phyloP scores from a whole-genome alignment of 768 basidiomycete genomes.

The Fistulinella prunicolor region DNA sequence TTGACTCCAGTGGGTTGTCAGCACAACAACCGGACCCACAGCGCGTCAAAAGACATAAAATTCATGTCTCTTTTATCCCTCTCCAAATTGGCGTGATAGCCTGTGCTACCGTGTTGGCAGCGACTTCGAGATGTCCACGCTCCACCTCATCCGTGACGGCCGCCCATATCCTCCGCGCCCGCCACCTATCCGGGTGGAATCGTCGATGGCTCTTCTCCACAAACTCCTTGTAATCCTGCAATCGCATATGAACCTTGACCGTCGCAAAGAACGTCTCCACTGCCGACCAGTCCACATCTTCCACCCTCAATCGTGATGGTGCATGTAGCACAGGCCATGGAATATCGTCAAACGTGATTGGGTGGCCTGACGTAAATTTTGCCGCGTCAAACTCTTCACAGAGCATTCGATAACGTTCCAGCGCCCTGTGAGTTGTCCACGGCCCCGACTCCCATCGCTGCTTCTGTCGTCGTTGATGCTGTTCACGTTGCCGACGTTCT shows the following conservation, averaged over 20 bases:
- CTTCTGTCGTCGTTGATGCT: constrained; percentile 45
- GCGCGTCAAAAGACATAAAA: background rate
- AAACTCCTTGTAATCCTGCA: constrained; percentile 60
- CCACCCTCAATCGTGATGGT: constrained; percentile 50
- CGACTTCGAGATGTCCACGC: constrained; percentile 62
- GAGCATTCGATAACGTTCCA: constrained; percentile 64
- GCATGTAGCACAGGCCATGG: constrained; percentile 74
- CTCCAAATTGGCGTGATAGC: constrained; percentile 70
- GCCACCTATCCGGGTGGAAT: constrained; percentile 83
- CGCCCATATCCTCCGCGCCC: constrained; percentile 58
- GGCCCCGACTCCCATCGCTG: constrained; percentile 54
- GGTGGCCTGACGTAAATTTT: constrained; percentile 50
- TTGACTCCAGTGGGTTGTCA: too few relatives aligned
- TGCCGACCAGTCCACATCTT: constrained; percentile 67
- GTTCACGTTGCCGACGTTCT: constrained; percentile 38
- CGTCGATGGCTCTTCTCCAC: constrained; percentile 69
- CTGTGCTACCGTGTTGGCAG: constrained; percentile 70
- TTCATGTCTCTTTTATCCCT: constrained; percentile 34
- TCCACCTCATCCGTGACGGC: constrained; percentile 57
- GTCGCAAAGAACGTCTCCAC: constrained; percentile 70
- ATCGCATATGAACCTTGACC: constrained; percentile 49
- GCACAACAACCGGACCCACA: too few relatives aligned
- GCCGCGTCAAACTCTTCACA: constrained; percentile 61
- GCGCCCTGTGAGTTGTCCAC: constrained; percentile 65
- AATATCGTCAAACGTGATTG: constrained; percentile 58